These are phyloP conservation scores for Avicennia marina DNA, from an alignment of 257 asterid species.

Conservation along the genomic window DNA sequence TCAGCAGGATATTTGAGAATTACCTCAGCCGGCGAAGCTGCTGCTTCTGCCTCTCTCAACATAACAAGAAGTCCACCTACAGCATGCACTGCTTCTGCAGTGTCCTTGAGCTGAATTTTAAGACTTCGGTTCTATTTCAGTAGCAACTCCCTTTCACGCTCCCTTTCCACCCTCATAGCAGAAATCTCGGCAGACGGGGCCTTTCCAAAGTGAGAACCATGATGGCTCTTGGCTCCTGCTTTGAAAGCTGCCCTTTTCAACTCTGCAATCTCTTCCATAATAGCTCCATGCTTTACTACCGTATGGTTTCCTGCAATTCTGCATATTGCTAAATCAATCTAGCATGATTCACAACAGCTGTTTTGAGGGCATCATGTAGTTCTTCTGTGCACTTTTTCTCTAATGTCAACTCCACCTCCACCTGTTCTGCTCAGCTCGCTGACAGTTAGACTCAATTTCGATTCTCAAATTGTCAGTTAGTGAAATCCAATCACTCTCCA, in stretches of 20 bases:
- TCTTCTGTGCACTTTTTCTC: constrained; percentile 84
- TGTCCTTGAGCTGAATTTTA: constrained; percentile 78
- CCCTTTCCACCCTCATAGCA: constrained; percentile 75
- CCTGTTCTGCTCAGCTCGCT: constrained; percentile 66
- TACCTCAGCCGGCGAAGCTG: constrained; percentile 87
- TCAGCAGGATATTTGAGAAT: too few relatives aligned
- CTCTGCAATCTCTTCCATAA: constrained; percentile 78
- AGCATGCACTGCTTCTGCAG: constrained; percentile 97
- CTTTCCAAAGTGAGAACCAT: constrained; percentile 74
- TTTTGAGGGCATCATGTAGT: constrained; percentile 73
- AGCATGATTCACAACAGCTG: constrained; percentile 72
- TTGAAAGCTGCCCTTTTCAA: constrained; percentile 84
- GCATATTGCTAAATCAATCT: constrained; percentile 90
- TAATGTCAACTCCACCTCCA: constrained; percentile 61
- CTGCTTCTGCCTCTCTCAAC: constrained; percentile 87
- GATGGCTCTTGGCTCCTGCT: constrained; percentile 85
- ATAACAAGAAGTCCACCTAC: constrained; percentile 92
- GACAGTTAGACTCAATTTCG: constrained; percentile 71
- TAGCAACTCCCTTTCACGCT: constrained; percentile 66
- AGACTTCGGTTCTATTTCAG: constrained; percentile 73
- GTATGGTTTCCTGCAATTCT: constrained; percentile 85
- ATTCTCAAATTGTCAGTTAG: constrained; percentile 87
- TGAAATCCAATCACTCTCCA: constrained; percentile 98
- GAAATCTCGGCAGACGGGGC: constrained; percentile 92
- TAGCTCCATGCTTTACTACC: constrained; percentile 53